Evolutionary conservation across 805 yeast genomes (phyloP), one percentile per base, ranked within the genome.

Genomic region (Metschnikowia borealis): DNA sequence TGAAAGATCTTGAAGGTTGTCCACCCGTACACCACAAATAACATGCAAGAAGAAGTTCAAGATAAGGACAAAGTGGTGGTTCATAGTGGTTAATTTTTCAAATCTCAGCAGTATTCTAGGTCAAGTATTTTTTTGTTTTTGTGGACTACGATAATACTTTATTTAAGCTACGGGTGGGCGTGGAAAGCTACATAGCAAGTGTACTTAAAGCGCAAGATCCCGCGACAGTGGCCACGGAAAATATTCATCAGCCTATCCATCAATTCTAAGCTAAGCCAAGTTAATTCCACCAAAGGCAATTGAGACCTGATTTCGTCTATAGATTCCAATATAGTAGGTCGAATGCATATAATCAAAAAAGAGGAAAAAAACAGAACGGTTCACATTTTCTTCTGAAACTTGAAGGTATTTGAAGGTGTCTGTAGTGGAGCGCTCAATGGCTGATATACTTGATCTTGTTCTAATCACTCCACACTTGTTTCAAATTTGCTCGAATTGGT

Each of bases 11-110:
- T 15, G 8, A n/a, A 23, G 20, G 10, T 29, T 26, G 14, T 21
- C 33, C 33, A 39, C 34, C 43, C 43, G 43, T 39, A 39, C 43
- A 39, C 43, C 43, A 39, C 11, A 35, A 35, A 35, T 8, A 6
- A 5, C 26, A 10, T 11, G 39, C 26, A 37, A 17, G 21, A 26
- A 36, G 13, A 34, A n/a, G 7, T n/a, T 6, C 10, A 34, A 8
- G 5, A 34, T 34, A 8, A 5, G 36, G 17, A 34, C 15, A n/a
- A 34, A n/a, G 15, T 34, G 36, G 8, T 34, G 10, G 14, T 15
- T 6, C 2, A 10, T n/a, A 26, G 11, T 26, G 29, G 11, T 26
- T 8, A 26, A 3, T 8, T 8, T 26, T 26, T 26, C 29, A 3
- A 8, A 26, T 26, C 29, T 26, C 11, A 8, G 8, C 3, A 3